Percentiles rank a stretch among this genome's conserved stretches.
Evolutionary conservation across 345 rosid genomes (phyloP).

Genomic region (Gossypium mustelinum): DNA sequence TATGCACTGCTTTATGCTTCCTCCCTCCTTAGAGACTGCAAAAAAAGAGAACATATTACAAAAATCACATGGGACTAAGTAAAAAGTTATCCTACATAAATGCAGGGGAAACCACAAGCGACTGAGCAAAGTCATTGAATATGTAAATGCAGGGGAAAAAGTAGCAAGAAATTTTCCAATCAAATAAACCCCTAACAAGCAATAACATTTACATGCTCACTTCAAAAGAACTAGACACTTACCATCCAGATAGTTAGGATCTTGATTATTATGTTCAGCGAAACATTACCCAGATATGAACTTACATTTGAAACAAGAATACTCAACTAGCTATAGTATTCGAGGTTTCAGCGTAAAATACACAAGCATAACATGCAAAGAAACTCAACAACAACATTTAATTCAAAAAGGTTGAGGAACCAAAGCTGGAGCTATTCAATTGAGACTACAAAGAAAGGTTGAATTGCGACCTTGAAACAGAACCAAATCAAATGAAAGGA

Average conservation of each 20-base stretch:
- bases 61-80: neutral
- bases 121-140: too few relatives aligned
- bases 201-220: neutral
- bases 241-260: neutral
- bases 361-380: neutral
- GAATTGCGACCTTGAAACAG: slow-evolving; percentile 48
- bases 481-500: neutral
- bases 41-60: neutral
- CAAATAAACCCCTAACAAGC: neutral
- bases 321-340: neutral
- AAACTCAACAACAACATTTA: neutral
- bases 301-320: neutral
- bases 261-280: neutral
- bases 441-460: slow-evolving; percentile 49
- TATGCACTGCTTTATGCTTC: too few relatives aligned
- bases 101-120: neutral
- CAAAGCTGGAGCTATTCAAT: slow-evolving; percentile 77
- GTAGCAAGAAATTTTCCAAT: neutral
- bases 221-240: neutral
- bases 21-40: too few relatives aligned
- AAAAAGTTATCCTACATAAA: too few relatives aligned
- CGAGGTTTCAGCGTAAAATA: neutral
- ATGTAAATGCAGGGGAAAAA: neutral
- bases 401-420: slow-evolving; percentile 10
- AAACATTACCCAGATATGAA: neutral